Base-by-base conservation (phyloP, 164 flowering plant genomes). In the Nelumbo lutea region DNA sequence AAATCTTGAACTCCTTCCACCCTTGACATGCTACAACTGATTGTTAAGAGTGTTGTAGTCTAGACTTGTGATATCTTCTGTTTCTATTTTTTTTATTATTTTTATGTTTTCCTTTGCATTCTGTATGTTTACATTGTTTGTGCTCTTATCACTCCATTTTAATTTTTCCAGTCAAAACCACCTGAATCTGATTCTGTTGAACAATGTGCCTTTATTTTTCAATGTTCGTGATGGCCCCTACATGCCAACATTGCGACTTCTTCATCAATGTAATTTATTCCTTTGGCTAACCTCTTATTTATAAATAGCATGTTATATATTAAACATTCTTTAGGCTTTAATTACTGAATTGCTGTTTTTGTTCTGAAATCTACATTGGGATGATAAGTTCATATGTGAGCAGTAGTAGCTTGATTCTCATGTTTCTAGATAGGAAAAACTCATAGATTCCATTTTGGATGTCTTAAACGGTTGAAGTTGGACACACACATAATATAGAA, bases 151-250 rank as follows among this genome's bases (percentile, higher is more conserved):
- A 11, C n/a, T 67, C 63, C 64, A 1, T 61, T 66, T 50, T 61
- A 3, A 27, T 38, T 62, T 58, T 14, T 71, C 55, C 75, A 92
- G 99, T 79, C 98, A 84, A 80, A 95, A 95, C 79, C 99, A 95
- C 87, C 81, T 95, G 78, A 95, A 90, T 78, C 81, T 95, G 78
- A 96, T 95, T 59, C 59, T 92, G 79, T 98, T 95, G 72, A 92
- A 95, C 88, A 95, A 88, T 75, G 95, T 90, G 68, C 99, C 99
- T 1, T 78, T 95, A 11, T 95, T 95, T 76, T 95, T 95, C 87
- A 90, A 89, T 68, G 73, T 95, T 48, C 96, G 99, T 68, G 99
- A 95, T 82, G 99, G 99, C 45, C 99, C 99, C 43, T 95, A 92
- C 77, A 95, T 95, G 99, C 99, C 99, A 44, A 95, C 99, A 1